phyloP scores from a whole-genome alignment of 176 grass and related monocot genomes.

The Aegilops speltoides region DNA sequence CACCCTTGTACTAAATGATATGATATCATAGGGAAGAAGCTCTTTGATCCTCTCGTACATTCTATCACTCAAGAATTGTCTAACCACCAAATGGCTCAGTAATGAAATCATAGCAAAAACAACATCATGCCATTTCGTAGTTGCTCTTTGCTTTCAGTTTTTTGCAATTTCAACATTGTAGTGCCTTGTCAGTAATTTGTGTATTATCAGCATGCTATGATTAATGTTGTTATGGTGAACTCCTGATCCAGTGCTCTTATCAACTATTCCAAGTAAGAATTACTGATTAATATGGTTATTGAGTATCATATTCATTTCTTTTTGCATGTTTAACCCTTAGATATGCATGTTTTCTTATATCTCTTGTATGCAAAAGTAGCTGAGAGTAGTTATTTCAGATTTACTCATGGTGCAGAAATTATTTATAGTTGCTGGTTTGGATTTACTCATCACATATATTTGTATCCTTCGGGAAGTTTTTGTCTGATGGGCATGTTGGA shows the following conservation, averaged over 20 bases:
- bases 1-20: not conserved
- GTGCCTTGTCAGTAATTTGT: not conserved
- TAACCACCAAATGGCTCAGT: constrained; percentile 5
- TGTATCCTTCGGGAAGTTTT: constrained; percentile 50
- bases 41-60: not conserved
- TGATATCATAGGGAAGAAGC: constrained; percentile 13
- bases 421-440: constrained; percentile 37
- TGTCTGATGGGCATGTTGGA: constrained; percentile 80
- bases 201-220: not conserved
- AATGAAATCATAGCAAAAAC: constrained; percentile 7
- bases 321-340: constrained; percentile 20
- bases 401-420: constrained; percentile 26
- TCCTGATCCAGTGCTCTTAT: constrained; percentile 1
- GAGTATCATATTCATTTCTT: constrained; percentile 24
- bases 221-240: constrained; percentile 10
- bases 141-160: not conserved
- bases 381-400: constrained; percentile 26
- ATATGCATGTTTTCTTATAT: constrained; percentile 7
- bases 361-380: constrained; percentile 35
- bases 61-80: constrained; percentile 7
- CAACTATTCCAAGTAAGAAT: constrained; percentile 32
- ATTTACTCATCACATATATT: constrained; percentile 53
- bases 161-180: constrained; percentile 9
- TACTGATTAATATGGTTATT: not conserved
- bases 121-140: not conserved